Evolutionary conservation across 2,329 filamentous ascomycete genomes (phyloP), one percentile per base, ranked within the genome.

Genomic region (Aspergillus latus): DNA sequence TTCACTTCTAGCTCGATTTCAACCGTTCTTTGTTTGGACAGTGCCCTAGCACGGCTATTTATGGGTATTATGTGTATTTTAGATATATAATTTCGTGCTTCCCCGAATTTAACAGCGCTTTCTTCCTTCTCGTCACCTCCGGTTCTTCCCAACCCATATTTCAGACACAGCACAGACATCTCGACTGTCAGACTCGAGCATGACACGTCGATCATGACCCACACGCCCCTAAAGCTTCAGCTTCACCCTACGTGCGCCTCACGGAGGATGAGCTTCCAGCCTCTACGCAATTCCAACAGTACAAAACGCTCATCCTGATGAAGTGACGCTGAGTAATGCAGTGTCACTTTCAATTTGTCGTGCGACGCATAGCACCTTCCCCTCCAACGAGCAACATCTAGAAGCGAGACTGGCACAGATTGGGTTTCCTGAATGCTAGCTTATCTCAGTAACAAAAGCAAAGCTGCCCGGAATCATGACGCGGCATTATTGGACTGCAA

Each of bases 11-110:
- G 32, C 49, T 26, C 21, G 49, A 15, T 10, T 13, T 30, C 45
- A 46, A 47, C 26, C 30, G 26, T 21, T 37, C 3, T 21, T 21
- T 21, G 16, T 36, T 37, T 46, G 21, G 29, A 28, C 36, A 32
- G 29, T 34, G 13, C 8, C 13, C 34, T 16, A 16, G n/a, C 29
- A 36, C 54, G 29, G 36, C 21, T 49, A 32, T 36, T 36, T 39
- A 40, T 52, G 7, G 42, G 54, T 45, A 48, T 47, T 21, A 50
- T 55, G 32, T 56, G 44, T 56, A 56, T 37, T 51, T 42, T 56
- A 56, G 48, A 56, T 49, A 40, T 21, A 28, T n/a, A 30, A 15
- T 49, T 43, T 48, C 32, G 26, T 42, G 16, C 28, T 49, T 44
- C 51, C 29, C 10, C 28, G 11, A 55, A 50, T 55, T 4, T n/a